These are phyloP conservation scores for Mallotus repandus DNA, from an alignment of 441 rosid species.

Conservation along the genomic window DNA sequence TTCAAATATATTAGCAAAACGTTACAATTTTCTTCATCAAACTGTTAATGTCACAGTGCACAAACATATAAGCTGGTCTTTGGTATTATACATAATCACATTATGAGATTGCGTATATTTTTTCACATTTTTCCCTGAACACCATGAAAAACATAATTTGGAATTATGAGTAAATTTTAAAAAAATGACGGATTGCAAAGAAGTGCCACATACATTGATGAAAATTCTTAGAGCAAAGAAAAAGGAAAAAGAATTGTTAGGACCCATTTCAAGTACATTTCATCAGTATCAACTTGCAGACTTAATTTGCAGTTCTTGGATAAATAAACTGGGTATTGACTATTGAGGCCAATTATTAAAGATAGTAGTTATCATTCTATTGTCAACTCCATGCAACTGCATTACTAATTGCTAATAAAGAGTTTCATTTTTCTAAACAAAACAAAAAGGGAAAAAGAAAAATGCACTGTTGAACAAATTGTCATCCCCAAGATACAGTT, in stretches of 20 bases:
- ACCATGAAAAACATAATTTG: no score
- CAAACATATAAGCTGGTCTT: not conserved
- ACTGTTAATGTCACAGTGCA: not conserved
- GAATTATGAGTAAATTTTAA: not conserved
- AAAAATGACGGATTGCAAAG: no score
- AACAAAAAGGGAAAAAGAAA: no score
- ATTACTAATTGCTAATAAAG: not conserved
- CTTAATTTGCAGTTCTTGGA: not conserved
- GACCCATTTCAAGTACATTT: not conserved
- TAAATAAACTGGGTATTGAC: not conserved
- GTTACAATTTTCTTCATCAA: not conserved
- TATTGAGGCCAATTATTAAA: not conserved
- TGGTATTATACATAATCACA: not conserved
- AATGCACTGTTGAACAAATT: not conserved
- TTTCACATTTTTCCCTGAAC: no score
- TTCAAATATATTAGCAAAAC: not conserved
- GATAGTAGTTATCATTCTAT: not conserved
- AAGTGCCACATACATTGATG: no score
- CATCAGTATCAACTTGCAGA: not conserved
- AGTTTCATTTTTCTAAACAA: not conserved
- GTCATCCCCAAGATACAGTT: conserved; percentile 5
- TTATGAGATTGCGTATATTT: no score
- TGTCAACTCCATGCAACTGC: not conserved
- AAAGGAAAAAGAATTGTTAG: no score
- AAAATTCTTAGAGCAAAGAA: no score